Evolutionary conservation across 2,329 filamentous ascomycete genomes (phyloP).

Genomic region (Fusarium xyrophilum): DNA sequence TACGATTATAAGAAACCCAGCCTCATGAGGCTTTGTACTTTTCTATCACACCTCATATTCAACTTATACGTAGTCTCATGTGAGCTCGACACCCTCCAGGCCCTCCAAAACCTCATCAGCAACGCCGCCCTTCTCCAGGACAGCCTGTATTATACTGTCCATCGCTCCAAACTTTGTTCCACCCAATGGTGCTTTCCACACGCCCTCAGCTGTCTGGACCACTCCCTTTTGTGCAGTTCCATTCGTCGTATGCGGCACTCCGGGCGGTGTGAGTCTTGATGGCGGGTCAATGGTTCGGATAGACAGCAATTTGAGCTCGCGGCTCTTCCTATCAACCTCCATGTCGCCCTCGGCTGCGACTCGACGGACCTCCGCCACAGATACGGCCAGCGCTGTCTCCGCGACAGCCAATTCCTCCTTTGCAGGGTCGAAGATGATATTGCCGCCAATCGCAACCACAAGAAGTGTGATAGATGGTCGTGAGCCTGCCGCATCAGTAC

Average conservation of each 20-base stretch:
- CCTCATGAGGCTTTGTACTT: slow-evolving; percentile 1
- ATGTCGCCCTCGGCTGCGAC: slow-evolving; percentile 42
- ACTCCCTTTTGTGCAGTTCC: slow-evolving; percentile 49
- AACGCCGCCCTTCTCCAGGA: slow-evolving; percentile 78
- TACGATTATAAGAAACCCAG: slow-evolving; percentile 30
- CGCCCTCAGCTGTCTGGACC: slow-evolving; percentile 69
- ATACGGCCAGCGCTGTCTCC: slow-evolving; percentile 86
- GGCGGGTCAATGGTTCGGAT: slow-evolving; percentile 78
- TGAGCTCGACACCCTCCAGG: slow-evolving; percentile 76
- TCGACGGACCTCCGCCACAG: slow-evolving; percentile 63
- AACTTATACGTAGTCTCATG: slow-evolving; percentile 45
- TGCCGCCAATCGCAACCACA: slow-evolving; percentile 83
- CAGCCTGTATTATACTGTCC: slow-evolving; percentile 76
- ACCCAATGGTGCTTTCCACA: slow-evolving; percentile 86
- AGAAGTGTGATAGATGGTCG: slow-evolving; percentile 89
- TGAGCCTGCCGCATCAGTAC: slow-evolving; percentile 42
- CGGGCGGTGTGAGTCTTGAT: slow-evolving; percentile 74
- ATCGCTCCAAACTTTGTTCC: slow-evolving; percentile 80
- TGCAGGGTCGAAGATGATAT: slow-evolving; percentile 92
- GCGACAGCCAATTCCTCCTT: slow-evolving; percentile 93
- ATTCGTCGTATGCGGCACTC: slow-evolving; percentile 69
- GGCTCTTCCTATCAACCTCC: slow-evolving; percentile 51
- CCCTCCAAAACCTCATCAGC: slow-evolving; percentile 86
- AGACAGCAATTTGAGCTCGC: slow-evolving; percentile 67
- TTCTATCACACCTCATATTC: slow-evolving; percentile 5